A percentile compares a stretch with the other conserved stretches of the same genome.
Conservation (phyloP, 208 protist genomes). For the Balamuthia mandrillaris region DNA sequence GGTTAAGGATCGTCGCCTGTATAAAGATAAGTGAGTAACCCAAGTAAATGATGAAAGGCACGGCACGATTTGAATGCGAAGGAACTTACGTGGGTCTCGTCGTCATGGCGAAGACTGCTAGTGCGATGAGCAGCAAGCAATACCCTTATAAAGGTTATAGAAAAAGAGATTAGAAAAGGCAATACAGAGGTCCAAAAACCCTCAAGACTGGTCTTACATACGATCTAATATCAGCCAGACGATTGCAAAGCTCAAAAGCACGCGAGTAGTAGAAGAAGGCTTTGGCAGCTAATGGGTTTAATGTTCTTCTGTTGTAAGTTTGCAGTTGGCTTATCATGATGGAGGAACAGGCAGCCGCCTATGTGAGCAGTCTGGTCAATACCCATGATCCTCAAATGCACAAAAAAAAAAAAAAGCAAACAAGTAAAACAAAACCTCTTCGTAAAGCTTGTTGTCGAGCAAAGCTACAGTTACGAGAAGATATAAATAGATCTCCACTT, state of each 20-base stretch:
- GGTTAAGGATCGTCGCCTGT: slow-evolving; percentile 74
- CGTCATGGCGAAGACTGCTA: slow-evolving; percentile 67
- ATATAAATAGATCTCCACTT: slow-evolving; percentile 62
- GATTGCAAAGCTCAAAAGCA: slow-evolving; percentile 50
- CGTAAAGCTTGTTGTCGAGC: slow-evolving; percentile 51
- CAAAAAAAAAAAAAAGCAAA: no score
- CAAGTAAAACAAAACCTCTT: slow-evolving; percentile 1
- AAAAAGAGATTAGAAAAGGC: no score
- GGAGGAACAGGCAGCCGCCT: neutral
- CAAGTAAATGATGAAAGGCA: neutral
- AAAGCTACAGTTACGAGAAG: slow-evolving; percentile 57
- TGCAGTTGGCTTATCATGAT: slow-evolving; percentile 14
- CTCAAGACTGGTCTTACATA: slow-evolving; percentile 18
- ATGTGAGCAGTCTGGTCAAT: no score
- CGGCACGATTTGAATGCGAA: no score
- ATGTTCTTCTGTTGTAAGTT: slow-evolving; percentile 46
- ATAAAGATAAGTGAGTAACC: neutral
- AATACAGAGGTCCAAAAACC: no score
- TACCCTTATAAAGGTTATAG: neutral
- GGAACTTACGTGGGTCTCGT: slow-evolving; percentile 38
- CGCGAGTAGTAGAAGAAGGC: slow-evolving; percentile 68
- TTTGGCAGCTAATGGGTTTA: slow-evolving; percentile 63
- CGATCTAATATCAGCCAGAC: slow-evolving; percentile 56
- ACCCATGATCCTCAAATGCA: no score
- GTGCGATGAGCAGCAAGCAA: slow-evolving; percentile 69